phyloP scores from a whole-genome alignment of 2,329 filamentous ascomycete genomes.

The Hirsutella rhossiliensis region DNA sequence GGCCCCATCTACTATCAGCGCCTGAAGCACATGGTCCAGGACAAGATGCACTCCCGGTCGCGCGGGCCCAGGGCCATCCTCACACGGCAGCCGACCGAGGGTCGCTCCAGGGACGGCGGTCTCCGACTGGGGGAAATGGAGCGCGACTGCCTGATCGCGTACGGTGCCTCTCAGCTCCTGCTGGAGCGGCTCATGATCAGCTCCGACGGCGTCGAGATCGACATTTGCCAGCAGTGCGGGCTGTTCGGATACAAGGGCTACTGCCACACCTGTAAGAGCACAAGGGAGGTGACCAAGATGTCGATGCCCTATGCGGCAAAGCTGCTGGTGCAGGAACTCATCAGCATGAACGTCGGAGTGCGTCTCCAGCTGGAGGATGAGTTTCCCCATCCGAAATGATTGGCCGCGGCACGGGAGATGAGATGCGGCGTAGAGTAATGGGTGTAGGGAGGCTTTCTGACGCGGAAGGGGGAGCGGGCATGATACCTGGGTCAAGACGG shows the following conservation, averaged over 20 bases:
- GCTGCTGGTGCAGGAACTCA: slow-evolving; percentile 85
- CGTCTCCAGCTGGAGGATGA: slow-evolving; percentile 84
- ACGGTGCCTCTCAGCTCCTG: slow-evolving; percentile 84
- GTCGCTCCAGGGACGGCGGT: slow-evolving; percentile 83
- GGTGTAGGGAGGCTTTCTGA: not conserved
- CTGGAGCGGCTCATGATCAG: slow-evolving; percentile 91
- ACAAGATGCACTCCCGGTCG: slow-evolving; percentile 97
- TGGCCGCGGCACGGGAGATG: not conserved
- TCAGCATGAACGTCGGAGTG: slow-evolving; percentile 98
- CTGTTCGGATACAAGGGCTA: slow-evolving; percentile 93
- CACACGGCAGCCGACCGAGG: slow-evolving; percentile 91
- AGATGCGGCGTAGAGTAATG: slow-evolving; percentile 1
- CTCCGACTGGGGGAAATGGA: slow-evolving; percentile 97
- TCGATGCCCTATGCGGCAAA: slow-evolving; percentile 97
- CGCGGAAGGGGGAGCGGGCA: not conserved
- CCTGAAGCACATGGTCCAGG: slow-evolving; percentile 99
- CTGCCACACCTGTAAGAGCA: slow-evolving; percentile 86
- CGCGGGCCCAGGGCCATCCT: slow-evolving; percentile 84
- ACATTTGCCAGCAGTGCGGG: slow-evolving; percentile 88
- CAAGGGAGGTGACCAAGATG: slow-evolving; percentile 77
- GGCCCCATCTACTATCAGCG: slow-evolving; percentile 99
- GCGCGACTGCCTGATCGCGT: slow-evolving; percentile 93
- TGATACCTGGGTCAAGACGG: no score
- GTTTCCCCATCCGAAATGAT: slow-evolving; percentile 56
- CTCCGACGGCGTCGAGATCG: slow-evolving; percentile 80